Percentiles rank a stretch among this genome's conserved stretches.
Conservation (phyloP, 2,329 filamentous ascomycete genomes). For the Claviceps sp. region DNA sequence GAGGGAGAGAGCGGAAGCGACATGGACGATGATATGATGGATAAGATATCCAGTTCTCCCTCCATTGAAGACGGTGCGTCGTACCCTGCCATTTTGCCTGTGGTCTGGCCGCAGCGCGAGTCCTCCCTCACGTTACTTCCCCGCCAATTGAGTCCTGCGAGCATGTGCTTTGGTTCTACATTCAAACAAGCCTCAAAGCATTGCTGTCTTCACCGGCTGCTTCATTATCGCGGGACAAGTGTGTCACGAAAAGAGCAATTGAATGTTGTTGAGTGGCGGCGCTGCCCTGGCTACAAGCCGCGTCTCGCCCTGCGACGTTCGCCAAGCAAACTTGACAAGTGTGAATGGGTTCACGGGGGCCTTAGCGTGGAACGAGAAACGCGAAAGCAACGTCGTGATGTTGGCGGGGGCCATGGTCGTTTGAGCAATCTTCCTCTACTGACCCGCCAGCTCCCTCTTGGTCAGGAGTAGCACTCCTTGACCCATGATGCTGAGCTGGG, state of each 20-base stretch:
- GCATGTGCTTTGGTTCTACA: conserved; percentile 21
- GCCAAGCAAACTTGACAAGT: conserved; percentile 29
- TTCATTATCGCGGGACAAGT: conserved; percentile 11
- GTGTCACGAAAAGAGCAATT: conserved; percentile 1
- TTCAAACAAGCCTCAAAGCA: conserved; percentile 9
- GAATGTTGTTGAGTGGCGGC: conserved; percentile 9
- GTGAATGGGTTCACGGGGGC: conserved; percentile 5
- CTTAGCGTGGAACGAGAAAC: conserved; percentile 18
- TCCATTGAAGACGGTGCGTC: conserved; percentile 98
- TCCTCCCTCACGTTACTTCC: conserved; percentile 25
- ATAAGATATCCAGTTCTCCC: conserved; percentile 96
- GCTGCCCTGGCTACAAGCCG: conserved; percentile 21
- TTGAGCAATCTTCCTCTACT: neutral
- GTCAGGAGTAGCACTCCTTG: conserved; percentile 4
- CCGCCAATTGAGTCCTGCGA: conserved; percentile 17
- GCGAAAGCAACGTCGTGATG: neutral
- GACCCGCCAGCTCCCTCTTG: neutral
- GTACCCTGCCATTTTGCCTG: conserved; percentile 25
- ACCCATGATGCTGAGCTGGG: neutral
- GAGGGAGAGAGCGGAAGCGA: conserved; percentile 51
- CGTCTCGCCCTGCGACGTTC: conserved; percentile 1
- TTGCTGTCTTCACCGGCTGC: conserved; percentile 21
- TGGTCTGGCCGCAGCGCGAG: conserved; percentile 29
- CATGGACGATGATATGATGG: conserved; percentile 87
- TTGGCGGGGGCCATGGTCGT: neutral